Percentiles rank a stretch among this genome's conserved stretches.
These are phyloP conservation scores for Chenopodium album DNA, from an alignment of 148 eudicot genomes.

Conservation along the genomic window DNA sequence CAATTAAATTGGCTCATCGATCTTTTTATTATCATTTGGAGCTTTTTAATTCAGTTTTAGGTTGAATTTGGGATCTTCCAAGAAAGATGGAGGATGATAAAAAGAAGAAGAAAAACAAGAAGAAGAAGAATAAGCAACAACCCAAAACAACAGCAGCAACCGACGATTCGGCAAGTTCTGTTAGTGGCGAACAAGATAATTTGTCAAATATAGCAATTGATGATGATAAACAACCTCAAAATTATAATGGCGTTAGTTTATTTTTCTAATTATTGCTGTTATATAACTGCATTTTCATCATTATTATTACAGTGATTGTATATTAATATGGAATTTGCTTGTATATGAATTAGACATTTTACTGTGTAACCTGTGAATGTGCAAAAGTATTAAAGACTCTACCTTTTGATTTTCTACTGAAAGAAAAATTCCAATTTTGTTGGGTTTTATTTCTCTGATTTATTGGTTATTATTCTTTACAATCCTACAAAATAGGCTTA, in stretches of 20 bases:
- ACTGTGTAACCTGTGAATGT: no score
- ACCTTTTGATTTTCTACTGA: no score
- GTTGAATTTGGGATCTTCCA: conserved; percentile 7
- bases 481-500: no score
- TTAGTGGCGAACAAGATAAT: conserved; percentile 18
- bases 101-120: conserved; percentile 62
- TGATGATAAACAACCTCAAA: not conserved
- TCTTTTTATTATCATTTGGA: not conserved
- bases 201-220: not conserved
- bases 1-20: no score
- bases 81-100: conserved; percentile 55
- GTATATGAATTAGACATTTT: no score
- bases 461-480: no score
- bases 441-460: no score
- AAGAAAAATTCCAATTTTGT: no score
- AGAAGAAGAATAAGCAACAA: conserved; percentile 64
- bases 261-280: not conserved
- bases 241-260: conserved; percentile 25
- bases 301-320: not conserved
- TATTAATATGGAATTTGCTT: no score
- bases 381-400: no score
- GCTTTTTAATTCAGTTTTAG: conserved; percentile 1
- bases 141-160: conserved; percentile 25
- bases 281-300: not conserved
- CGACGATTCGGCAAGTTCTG: conserved; percentile 35